Percentiles rank a stretch among this genome's conserved stretches.
phyloP scores from a whole-genome alignment of 352 stramenopile genomes.

The Discostella stelligera region DNA sequence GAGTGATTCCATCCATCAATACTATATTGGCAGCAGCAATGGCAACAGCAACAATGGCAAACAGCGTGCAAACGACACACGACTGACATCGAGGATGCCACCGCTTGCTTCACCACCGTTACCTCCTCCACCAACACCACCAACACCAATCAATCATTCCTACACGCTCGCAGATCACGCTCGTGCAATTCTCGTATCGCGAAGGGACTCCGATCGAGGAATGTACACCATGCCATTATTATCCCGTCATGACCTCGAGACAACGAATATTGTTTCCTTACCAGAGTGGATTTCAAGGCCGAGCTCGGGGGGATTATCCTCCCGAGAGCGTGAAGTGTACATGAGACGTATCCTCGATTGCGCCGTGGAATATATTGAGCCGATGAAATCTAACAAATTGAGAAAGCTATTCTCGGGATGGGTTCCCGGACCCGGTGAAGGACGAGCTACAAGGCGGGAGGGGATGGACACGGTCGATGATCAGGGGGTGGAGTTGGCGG shows the following conservation, averaged over 20 bases:
- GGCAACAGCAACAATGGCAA: neutral
- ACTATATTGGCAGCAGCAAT: constrained; percentile 14
- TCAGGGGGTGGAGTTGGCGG: neutral
- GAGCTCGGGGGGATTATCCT: constrained; percentile 12
- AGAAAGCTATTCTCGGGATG: constrained; percentile 42
- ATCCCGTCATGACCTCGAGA: constrained; percentile 43
- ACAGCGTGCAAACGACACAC: neutral
- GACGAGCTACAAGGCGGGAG: neutral
- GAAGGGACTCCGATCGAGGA: constrained; percentile 20
- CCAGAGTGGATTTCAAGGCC: constrained; percentile 33
- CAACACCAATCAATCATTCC: neutral
- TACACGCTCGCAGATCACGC: constrained; percentile 52
- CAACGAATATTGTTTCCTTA: constrained; percentile 37
- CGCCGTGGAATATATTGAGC: constrained; percentile 45
- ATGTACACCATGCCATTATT: constrained; percentile 43
- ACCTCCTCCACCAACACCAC: neutral
- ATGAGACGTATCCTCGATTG: constrained; percentile 34
- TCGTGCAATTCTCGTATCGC: constrained; percentile 22
- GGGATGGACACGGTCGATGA: constrained; percentile 8
- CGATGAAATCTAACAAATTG: constrained; percentile 39
- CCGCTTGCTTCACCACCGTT: too few species aligned
- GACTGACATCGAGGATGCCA: too few species aligned
- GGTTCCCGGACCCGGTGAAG: constrained; percentile 43
- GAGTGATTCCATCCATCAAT: constrained; percentile 30
- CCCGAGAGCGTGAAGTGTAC: constrained; percentile 19